phyloP scores from a whole-genome alignment of 2,329 filamentous ascomycete genomes.

The Lachnellula subtilissima region DNA sequence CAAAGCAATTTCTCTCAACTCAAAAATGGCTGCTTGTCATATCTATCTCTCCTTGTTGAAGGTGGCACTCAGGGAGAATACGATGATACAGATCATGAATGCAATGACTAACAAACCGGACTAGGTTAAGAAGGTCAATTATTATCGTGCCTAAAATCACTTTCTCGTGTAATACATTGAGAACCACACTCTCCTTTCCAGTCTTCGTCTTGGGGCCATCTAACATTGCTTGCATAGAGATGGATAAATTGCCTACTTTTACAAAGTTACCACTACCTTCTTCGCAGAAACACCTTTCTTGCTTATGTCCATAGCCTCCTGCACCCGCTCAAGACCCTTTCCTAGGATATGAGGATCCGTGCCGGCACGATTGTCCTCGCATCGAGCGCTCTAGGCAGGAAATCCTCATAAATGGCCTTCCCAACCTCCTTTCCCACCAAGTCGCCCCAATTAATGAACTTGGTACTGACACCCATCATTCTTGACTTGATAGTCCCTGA shows the following conservation, averaged over 20 bases:
- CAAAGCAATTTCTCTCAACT: no score
- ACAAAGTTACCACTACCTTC: slow-evolving; percentile 2
- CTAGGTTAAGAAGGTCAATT: slow-evolving; percentile 23
- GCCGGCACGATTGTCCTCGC: slow-evolving; percentile 32
- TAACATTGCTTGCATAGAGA: no score
- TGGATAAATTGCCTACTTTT: background rate
- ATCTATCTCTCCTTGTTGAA: no score
- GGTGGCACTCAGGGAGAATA: slow-evolving; percentile 19
- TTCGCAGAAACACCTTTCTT: slow-evolving; percentile 10
- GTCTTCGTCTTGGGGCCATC: background rate
- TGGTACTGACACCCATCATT: slow-evolving; percentile 1
- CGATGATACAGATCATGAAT: slow-evolving; percentile 28
- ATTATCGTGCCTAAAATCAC: background rate
- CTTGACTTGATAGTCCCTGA: background rate
- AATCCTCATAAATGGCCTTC: slow-evolving; percentile 34
- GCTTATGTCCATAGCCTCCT: slow-evolving; percentile 34
- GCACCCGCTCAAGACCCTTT: slow-evolving; percentile 37
- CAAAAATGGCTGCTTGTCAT: no score
- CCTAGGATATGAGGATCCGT: slow-evolving; percentile 38
- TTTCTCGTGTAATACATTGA: background rate
- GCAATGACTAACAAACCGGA: slow-evolving; percentile 23
- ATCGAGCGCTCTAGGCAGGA: slow-evolving; percentile 35
- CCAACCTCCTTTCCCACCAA: slow-evolving; percentile 13
- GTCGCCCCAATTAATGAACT: slow-evolving; percentile 3
- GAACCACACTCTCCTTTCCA: background rate